Conservation (phyloP, 805 yeast species). For the Pichia cephalocereana region DNA sequence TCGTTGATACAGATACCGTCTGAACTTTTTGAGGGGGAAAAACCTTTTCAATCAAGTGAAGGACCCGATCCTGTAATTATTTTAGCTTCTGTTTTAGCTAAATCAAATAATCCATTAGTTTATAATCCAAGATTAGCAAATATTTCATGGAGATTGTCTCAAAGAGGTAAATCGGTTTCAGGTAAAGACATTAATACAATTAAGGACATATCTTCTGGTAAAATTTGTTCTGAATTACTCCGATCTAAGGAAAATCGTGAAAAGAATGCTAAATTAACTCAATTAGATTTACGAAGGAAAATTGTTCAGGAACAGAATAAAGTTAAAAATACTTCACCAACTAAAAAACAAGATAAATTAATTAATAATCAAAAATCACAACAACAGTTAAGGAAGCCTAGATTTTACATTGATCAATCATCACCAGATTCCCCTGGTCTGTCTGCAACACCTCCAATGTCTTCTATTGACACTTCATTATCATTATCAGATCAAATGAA, state of each 20-base stretch:
- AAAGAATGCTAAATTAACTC: not conserved
- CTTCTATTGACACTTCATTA: not conserved
- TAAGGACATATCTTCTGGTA: not conserved
- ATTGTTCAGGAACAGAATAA: not conserved
- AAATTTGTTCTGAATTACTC: not conserved
- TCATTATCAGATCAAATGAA: not conserved
- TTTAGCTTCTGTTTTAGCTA: not conserved
- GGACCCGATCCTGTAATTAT: not conserved
- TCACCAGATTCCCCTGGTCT: constrained; percentile 6
- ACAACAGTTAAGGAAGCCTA: constrained; percentile 2
- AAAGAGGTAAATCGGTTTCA: not conserved
- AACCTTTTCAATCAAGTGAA: too few species aligned
- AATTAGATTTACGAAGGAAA: too few species aligned
- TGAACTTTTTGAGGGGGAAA: too few species aligned
- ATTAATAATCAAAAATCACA: too few species aligned
- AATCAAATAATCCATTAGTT: not conserved
- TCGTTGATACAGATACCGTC: too few species aligned
- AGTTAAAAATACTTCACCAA: not conserved
- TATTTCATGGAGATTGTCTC: not conserved
- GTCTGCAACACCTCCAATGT: not conserved
- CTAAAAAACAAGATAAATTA: not conserved
- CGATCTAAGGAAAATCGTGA: not conserved
- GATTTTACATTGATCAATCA: constrained; percentile 2
- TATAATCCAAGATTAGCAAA: not conserved
- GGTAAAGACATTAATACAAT: not conserved